Evolutionary conservation across 192 early-diverging fungal genomes (phyloP).

Genomic region (Phycomyces blakesleeanus): DNA sequence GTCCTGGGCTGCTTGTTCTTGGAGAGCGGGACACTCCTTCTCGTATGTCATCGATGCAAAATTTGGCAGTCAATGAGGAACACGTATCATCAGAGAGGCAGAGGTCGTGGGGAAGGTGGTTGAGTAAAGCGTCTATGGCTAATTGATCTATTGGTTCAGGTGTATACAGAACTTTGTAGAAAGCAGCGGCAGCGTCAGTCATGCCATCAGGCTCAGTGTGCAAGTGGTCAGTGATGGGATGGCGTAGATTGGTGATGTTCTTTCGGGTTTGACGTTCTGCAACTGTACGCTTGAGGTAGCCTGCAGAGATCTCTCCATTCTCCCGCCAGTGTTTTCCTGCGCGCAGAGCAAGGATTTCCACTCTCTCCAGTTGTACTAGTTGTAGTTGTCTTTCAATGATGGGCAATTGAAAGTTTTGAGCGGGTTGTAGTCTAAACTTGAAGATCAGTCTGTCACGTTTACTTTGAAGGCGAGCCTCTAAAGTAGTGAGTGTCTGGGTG

Average conservation of each 20-base stretch:
- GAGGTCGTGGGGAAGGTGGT: background rate
- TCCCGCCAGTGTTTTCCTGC: constrained; percentile 13
- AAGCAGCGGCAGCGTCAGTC: background rate
- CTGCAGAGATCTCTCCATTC: constrained; percentile 8
- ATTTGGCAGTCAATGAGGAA: background rate
- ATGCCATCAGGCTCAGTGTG: background rate
- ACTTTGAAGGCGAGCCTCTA: background rate
- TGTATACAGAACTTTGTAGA: constrained; percentile 9
- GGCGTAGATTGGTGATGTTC: background rate
- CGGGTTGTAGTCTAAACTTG: background rate
- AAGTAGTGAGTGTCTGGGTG: no score
- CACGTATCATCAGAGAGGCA: background rate
- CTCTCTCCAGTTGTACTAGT: background rate
- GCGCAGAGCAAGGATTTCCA: background rate
- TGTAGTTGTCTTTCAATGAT: background rate
- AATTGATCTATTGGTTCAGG: constrained; percentile 7
- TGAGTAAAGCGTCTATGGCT: background rate
- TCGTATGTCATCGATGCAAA: constrained; percentile 1
- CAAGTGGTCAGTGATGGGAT: background rate
- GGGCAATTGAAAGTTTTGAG: background rate
- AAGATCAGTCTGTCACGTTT: constrained; percentile 3
- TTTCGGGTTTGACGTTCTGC: background rate
- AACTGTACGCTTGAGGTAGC: constrained; percentile 5
- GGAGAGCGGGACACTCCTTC: background rate
- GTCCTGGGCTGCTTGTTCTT: constrained; percentile 6